These are phyloP conservation scores for Aphanomyces euteiches DNA, from an alignment of 352 stramenopile species.

Conservation along the genomic window DNA sequence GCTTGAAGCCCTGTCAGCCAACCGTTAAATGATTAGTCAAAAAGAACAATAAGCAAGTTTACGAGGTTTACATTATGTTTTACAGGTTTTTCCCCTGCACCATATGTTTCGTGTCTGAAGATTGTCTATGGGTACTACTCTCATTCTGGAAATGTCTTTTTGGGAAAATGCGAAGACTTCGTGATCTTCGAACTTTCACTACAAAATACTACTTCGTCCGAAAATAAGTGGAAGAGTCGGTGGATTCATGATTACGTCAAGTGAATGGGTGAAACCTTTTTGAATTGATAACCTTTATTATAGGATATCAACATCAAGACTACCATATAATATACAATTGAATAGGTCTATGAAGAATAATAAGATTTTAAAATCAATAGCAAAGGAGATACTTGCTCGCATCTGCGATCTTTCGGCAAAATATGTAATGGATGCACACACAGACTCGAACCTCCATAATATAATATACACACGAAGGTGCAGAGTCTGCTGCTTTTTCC, in stretches of 20 bases:
- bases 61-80: too few relatives aligned
- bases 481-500: neutral
- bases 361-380: neutral
- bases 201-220: neutral
- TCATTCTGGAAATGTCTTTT: too few relatives aligned
- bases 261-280: neutral
- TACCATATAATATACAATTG: neutral
- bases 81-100: too few relatives aligned
- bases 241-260: neutral
- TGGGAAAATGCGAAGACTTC: too few relatives aligned
- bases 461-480: neutral
- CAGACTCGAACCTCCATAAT: neutral
- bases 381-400: neutral
- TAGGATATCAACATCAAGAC: neutral
- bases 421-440: too few relatives aligned
- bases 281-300: constrained; percentile 4
- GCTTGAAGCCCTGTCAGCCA: too few relatives aligned
- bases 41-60: too few relatives aligned
- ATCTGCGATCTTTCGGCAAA: too few relatives aligned
- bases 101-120: too few relatives aligned
- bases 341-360: neutral
- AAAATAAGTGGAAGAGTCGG: constrained; percentile 1
- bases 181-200: too few relatives aligned
- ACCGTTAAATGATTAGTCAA: too few relatives aligned
- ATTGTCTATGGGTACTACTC: too few relatives aligned